Evolutionary conservation across 805 yeast species (phyloP).

Genomic region (Sugiyamaella chiloensis): DNA sequence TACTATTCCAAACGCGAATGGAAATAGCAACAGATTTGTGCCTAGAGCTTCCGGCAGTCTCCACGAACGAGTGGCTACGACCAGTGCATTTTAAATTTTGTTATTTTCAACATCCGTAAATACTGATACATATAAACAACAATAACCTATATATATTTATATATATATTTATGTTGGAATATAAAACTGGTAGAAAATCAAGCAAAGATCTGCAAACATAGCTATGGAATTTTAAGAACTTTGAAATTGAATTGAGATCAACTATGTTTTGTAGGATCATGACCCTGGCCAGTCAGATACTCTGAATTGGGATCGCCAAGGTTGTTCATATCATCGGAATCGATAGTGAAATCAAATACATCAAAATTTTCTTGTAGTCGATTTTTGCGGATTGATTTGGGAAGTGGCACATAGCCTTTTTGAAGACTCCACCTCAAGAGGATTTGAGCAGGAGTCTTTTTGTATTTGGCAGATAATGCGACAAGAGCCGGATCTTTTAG

Average conservation of each 20-base stretch:
- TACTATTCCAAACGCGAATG: not conserved
- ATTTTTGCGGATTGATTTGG: conserved; percentile 52
- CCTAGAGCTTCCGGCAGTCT: conserved; percentile 22
- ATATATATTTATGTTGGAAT: not conserved
- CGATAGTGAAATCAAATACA: conserved; percentile 47
- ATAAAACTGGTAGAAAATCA: too few relatives aligned
- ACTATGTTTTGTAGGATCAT: conserved; percentile 17
- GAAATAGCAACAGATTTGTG: conserved; percentile 5
- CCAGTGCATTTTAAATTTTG: not conserved
- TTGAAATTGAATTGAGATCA: not conserved
- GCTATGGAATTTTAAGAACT: conserved; percentile 1
- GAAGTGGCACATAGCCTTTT: conserved; percentile 68
- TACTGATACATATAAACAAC: not conserved
- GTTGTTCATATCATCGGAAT: conserved; percentile 40
- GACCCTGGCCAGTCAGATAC: conserved; percentile 9
- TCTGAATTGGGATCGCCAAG: conserved; percentile 33
- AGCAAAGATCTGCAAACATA: too few relatives aligned
- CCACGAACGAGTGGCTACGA: conserved; percentile 11
- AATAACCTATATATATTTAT: too few relatives aligned
- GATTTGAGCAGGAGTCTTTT: conserved; percentile 57
- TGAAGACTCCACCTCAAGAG: conserved; percentile 69
- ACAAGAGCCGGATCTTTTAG: conserved; percentile 49
- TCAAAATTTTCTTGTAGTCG: conserved; percentile 55
- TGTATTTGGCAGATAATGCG: conserved; percentile 47
- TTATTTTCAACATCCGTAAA: not conserved